These are phyloP conservation scores for Didymella arachidicola DNA, from an alignment of 2,329 filamentous ascomycete genomes.

Conservation along the genomic window DNA sequence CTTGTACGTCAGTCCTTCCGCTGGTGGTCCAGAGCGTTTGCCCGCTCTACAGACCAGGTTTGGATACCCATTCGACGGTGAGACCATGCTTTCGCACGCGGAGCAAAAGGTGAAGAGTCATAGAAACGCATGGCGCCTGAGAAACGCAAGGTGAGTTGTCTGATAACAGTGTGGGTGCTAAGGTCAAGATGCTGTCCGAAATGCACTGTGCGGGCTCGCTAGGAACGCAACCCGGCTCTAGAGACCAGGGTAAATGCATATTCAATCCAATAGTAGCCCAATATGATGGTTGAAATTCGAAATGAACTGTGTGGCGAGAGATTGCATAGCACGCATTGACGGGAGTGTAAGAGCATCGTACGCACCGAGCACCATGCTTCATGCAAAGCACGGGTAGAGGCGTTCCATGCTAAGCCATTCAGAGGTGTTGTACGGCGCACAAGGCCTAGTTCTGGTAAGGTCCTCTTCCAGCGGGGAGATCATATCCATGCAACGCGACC, in stretches of 20 bases:
- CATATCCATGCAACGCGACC: conserved; percentile 38
- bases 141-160: conserved; percentile 51
- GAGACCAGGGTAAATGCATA: conserved; percentile 32
- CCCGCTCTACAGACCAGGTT: conserved; percentile 2
- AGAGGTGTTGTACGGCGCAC: conserved; percentile 30
- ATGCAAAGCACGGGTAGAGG: conserved; percentile 47
- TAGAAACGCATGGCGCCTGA: conserved; percentile 36
- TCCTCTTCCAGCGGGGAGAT: conserved; percentile 39
- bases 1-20: conserved; percentile 6
- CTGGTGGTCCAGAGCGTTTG: conserved; percentile 8
- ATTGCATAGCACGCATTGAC: conserved; percentile 43
- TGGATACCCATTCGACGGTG: conserved; percentile 9
- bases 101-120: conserved; percentile 43
- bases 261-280: conserved; percentile 39
- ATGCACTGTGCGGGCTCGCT: conserved; percentile 43
- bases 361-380: conserved; percentile 35
- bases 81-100: conserved; percentile 30
- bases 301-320: conserved; percentile 48
- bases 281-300: conserved; percentile 41
- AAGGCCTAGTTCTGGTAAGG: conserved; percentile 40
- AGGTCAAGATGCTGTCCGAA: conserved; percentile 34
- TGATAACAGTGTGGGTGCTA: conserved; percentile 39
- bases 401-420: conserved; percentile 44
- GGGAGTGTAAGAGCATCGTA: conserved; percentile 37
- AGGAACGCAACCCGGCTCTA: conserved; percentile 30